Evolutionary conservation across 176 grass and related monocot species (phyloP).

Genomic region (Alopecurus myosuroides): DNA sequence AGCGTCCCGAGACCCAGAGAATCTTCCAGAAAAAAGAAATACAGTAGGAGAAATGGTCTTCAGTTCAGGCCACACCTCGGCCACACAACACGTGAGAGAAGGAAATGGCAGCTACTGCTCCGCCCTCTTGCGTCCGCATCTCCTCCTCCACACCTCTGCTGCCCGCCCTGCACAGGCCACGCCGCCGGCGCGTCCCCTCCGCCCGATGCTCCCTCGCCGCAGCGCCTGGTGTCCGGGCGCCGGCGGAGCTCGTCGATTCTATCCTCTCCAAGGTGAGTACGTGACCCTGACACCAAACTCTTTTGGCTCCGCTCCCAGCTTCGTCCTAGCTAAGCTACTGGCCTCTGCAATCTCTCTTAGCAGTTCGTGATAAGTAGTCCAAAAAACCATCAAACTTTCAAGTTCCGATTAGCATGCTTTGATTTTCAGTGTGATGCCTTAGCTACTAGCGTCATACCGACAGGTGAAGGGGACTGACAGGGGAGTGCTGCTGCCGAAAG

Average conservation of each 20-base stretch:
- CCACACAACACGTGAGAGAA: slow-evolving; percentile 24
- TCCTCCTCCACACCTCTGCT: slow-evolving; percentile 31
- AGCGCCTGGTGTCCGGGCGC: slow-evolving; percentile 34
- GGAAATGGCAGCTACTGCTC: slow-evolving; percentile 35
- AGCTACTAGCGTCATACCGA: neutral
- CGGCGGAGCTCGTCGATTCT: slow-evolving; percentile 60
- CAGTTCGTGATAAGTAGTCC: neutral
- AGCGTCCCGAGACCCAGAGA: neutral
- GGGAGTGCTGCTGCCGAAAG: slow-evolving; percentile 50
- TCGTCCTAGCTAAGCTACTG: neutral
- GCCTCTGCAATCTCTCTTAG: neutral
- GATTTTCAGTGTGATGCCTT: neutral
- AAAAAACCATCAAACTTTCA: neutral
- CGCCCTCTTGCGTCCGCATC: slow-evolving; percentile 34
- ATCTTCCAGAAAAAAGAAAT: neutral
- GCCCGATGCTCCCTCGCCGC: slow-evolving; percentile 55
- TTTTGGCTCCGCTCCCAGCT: neutral
- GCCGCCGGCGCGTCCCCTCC: slow-evolving; percentile 29
- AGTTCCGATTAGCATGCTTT: neutral
- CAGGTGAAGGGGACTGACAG: slow-evolving; percentile 85
- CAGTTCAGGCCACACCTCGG: neutral
- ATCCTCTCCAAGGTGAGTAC: slow-evolving; percentile 95
- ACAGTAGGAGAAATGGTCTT: neutral
- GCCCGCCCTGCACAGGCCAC: slow-evolving; percentile 12
- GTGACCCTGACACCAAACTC: neutral